Percentiles rank a stretch among this genome's conserved stretches.
These are phyloP conservation scores for Apophysomyces sp. DNA, from an alignment of 371 early-diverging fungal species.

Conservation along the genomic window DNA sequence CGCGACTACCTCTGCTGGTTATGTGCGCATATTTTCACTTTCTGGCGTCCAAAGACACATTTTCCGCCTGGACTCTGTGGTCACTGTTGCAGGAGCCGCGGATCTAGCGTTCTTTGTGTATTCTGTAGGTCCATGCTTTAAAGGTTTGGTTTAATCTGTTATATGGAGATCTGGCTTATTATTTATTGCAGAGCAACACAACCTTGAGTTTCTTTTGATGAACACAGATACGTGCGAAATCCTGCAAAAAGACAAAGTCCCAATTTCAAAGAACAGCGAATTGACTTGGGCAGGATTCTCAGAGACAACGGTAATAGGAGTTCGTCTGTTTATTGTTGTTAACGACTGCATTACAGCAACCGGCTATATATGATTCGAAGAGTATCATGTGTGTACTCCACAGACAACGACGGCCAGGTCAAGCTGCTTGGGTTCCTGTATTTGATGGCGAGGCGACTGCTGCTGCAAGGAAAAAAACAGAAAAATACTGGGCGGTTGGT, in stretches of 20 bases:
- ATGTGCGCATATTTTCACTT: constrained; percentile 74
- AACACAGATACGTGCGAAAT: constrained; percentile 60
- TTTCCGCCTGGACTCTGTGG: constrained; percentile 63
- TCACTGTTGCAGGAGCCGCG: constrained; percentile 60
- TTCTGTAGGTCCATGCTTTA: constrained; percentile 21
- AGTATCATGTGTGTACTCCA: constrained; percentile 65
- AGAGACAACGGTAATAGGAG: constrained; percentile 61
- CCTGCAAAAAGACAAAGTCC: constrained; percentile 62
- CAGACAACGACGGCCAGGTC: constrained; percentile 53
- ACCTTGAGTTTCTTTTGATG: constrained; percentile 67
- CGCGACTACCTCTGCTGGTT: constrained; percentile 73
- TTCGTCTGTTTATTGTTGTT: background rate
- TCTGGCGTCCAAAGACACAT: constrained; percentile 78
- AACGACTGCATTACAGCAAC: constrained; percentile 37
- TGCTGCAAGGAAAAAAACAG: constrained; percentile 21
- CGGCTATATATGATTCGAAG: constrained; percentile 66
- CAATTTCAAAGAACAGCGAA: constrained; percentile 59
- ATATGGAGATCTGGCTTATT: background rate
- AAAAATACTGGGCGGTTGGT: constrained; percentile 80
- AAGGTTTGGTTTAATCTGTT: constrained; percentile 19
- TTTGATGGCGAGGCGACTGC: constrained; percentile 56
- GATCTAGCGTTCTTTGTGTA: constrained; percentile 38
- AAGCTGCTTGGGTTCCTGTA: constrained; percentile 76
- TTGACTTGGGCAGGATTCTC: constrained; percentile 89
- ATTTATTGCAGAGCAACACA: constrained; percentile 48